phyloP scores from a whole-genome alignment of 2,329 filamentous ascomycete genomes.

The Pseudogymnoascus sp. region DNA sequence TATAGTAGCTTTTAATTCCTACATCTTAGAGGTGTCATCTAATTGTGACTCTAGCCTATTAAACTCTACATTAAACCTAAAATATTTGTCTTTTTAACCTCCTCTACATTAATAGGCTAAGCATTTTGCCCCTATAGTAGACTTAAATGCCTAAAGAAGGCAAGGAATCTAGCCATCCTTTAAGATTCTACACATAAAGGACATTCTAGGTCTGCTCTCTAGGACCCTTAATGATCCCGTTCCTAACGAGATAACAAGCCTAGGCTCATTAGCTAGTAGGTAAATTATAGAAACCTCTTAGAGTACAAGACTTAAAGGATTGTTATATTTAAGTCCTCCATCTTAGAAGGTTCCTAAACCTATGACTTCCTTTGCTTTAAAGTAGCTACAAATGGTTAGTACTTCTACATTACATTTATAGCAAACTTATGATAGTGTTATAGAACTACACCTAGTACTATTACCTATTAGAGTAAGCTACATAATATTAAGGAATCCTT shows the following conservation, averaged over 20 bases:
- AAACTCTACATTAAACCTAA: conserved; percentile 14
- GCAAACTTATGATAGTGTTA: conserved; percentile 10
- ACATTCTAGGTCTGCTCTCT: background rate
- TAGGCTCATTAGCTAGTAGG: conserved; percentile 7
- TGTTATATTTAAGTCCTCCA: conserved; percentile 13
- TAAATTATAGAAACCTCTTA: conserved; percentile 12
- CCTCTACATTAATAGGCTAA: background rate
- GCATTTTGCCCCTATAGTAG: conserved; percentile 10
- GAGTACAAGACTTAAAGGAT: conserved; percentile 11
- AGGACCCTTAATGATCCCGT: conserved; percentile 9
- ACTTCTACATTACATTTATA: background rate
- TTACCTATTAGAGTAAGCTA: background rate
- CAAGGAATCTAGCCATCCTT: conserved; percentile 12
- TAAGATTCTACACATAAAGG: background rate
- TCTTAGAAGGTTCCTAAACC: conserved; percentile 15
- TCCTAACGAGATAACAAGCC: conserved; percentile 13
- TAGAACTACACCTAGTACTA: conserved; percentile 10
- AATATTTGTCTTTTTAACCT: conserved; percentile 6
- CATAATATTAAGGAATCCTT: background rate
- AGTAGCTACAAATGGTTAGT: conserved; percentile 9
- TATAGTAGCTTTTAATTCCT: conserved; percentile 7
- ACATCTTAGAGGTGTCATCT: conserved; percentile 13
- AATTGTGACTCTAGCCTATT: conserved; percentile 8
- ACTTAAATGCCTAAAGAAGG: conserved; percentile 11
- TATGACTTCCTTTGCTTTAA: conserved; percentile 11